Evolutionary conservation across 2,329 filamentous ascomycete species (phyloP), one percentile per base, ranked within the genome.

Genomic region (Bipolaris oryzae): DNA sequence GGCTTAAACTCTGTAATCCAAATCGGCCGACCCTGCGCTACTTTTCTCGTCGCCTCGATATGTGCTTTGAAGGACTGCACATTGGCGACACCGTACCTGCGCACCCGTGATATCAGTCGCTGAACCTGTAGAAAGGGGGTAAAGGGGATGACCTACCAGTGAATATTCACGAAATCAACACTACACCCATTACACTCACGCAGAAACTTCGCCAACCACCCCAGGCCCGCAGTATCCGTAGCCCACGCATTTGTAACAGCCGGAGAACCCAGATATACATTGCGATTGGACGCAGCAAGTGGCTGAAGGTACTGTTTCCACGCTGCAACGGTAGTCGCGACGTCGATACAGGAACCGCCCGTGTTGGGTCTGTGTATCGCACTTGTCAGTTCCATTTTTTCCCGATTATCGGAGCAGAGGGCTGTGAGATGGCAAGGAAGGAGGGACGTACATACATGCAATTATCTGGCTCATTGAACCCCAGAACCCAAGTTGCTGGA

Each of bases 11-110:
- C 74, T 0, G 74, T 76, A 41, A 77, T 64, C 74, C 72, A 76
- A 21, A 76, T 60, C 0, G 70, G 72, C 3, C 66, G 66, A 74
- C 85, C 87, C 31, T 84, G 84, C 48, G 85, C 87, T 15, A 85
- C 35, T 2, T 55, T 44, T 13, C 61, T 57, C 0, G 70, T 62
- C 1, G 63, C 51, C 0, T 58, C 34, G 35, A 74, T 85, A 41
- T 76, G 65, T 3, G 62, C 50, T 57, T 76, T 70, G 62, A 76
- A 75, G 50, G 71, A 67, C 1, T 55, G 58, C 16, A 67, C 53
- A 34, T 71, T 70, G 15, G 6, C 34, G 1, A 52, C 55, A 7
- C 38, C 69, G 48, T 76, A 74, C 63, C 64, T 66, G 21, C 3
- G 1, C 13, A 35, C 33, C 3, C 2, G 13, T 4, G 21, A 2